Evolutionary conservation across 108 stramenopile genomes (phyloP).

Genomic region (Bacterosira constricta): DNA sequence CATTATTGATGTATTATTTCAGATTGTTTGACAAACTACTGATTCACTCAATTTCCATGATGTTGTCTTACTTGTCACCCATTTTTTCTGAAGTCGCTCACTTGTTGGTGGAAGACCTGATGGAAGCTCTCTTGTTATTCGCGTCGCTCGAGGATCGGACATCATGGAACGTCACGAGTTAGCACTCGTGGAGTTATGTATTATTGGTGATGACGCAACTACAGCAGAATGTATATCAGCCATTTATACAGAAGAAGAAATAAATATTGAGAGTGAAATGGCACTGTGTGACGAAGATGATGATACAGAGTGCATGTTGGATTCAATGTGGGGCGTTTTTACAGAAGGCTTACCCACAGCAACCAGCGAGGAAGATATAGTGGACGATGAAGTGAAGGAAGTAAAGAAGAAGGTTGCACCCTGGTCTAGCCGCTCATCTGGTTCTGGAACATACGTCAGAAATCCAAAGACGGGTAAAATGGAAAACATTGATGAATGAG

Average conservation of each 20-base stretch:
- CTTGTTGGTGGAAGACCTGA: slow-evolving; percentile 54
- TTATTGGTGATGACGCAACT: slow-evolving; percentile 35
- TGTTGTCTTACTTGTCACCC: neutral
- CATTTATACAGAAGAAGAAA: slow-evolving; percentile 30
- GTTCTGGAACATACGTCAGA: slow-evolving; percentile 76
- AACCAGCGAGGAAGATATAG: slow-evolving; percentile 2
- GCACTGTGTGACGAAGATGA: slow-evolving; percentile 39
- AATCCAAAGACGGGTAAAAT: slow-evolving; percentile 82
- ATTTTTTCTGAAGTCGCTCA: slow-evolving; percentile 25
- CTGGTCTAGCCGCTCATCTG: slow-evolving; percentile 77
- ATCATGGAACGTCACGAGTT: slow-evolving; percentile 70
- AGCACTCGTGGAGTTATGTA: slow-evolving; percentile 74
- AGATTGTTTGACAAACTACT: neutral
- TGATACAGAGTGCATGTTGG: slow-evolving; percentile 58
- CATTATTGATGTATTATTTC: neutral
- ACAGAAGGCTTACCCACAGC: slow-evolving; percentile 53
- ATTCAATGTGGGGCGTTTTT: slow-evolving; percentile 60
- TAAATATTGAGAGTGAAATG: slow-evolving; percentile 41
- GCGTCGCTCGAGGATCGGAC: slow-evolving; percentile 55
- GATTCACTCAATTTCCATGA: neutral
- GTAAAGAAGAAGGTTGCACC: slow-evolving; percentile 59
- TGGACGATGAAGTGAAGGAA: slow-evolving; percentile 17
- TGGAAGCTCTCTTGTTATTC: slow-evolving; percentile 47
- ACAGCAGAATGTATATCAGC: slow-evolving; percentile 32
- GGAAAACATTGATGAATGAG: slow-evolving; percentile 74